A percentile compares a stretch with the other conserved stretches of the same genome.
phyloP scores from a whole-genome alignment of 163 green algal genomes.

The Chloromonas sp. region DNA sequence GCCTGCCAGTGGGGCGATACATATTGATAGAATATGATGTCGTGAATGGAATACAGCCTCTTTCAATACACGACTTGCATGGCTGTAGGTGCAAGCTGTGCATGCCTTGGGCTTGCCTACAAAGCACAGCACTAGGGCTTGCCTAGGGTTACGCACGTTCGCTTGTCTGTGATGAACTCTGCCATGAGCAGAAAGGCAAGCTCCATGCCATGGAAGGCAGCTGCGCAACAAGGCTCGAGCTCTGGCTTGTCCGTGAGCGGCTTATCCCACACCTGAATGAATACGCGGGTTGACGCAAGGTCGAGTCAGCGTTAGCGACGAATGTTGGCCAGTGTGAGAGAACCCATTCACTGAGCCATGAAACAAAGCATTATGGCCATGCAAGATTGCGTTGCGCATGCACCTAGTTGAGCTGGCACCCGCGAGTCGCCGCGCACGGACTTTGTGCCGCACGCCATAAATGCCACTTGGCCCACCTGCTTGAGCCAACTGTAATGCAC shows the following conservation, averaged over 20 bases:
- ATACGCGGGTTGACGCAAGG: neutral
- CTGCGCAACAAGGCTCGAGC: conserved; percentile 39
- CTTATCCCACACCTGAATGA: conserved; percentile 31
- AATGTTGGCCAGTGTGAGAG: neutral
- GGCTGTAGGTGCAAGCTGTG: too few species aligned
- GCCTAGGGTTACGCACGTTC: conserved; percentile 7
- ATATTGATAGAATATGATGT: too few species aligned
- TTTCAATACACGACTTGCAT: too few species aligned
- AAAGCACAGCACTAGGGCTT: too few species aligned
- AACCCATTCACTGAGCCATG: neutral
- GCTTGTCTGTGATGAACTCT: conserved; percentile 36
- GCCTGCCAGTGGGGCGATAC: too few species aligned
- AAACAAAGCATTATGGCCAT: neutral
- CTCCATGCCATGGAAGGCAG: conserved; percentile 49
- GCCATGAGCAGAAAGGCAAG: conserved; percentile 42
- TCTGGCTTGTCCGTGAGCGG: conserved; percentile 34
- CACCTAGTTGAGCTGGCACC: too few species aligned
- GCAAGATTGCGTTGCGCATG: neutral
- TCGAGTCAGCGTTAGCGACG: neutral
- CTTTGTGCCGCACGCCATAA: too few species aligned
- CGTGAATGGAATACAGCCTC: too few species aligned
- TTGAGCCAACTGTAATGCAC: conserved; percentile 30
- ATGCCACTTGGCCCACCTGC: conserved; percentile 8
- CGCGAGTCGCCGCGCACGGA: too few species aligned
- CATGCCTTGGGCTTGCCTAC: too few species aligned